phyloP scores from a whole-genome alignment of 2,329 filamentous ascomycete species.

The Colletotrichum sp. region DNA sequence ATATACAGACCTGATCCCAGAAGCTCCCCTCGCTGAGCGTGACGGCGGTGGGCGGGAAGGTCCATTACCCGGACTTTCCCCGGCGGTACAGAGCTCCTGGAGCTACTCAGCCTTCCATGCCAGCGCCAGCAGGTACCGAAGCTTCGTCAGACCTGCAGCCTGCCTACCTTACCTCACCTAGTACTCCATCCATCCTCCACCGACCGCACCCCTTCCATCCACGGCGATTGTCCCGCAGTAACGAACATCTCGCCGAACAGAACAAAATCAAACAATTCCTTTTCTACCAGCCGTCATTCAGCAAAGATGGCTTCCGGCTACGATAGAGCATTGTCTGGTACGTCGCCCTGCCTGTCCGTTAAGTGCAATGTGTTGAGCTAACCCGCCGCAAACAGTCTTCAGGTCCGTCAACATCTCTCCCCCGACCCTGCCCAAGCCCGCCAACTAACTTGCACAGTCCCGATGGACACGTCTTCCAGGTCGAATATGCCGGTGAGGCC shows the following conservation, averaged over 20 bases:
- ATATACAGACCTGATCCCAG: background rate
- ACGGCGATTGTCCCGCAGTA: slow-evolving; percentile 16
- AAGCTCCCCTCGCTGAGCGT: background rate
- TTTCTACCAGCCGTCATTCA: slow-evolving; percentile 4
- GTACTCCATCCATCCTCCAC: slow-evolving; percentile 19
- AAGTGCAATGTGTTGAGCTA: slow-evolving; percentile 37
- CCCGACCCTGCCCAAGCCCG: slow-evolving; percentile 5
- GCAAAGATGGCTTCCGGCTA: slow-evolving; percentile 86
- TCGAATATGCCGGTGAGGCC: slow-evolving; percentile 98
- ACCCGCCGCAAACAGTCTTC: slow-evolving; percentile 71
- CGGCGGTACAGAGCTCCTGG: slow-evolving; percentile 17
- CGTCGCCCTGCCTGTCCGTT: slow-evolving; percentile 44
- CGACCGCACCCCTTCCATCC: slow-evolving; percentile 13
- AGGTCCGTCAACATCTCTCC: slow-evolving; percentile 58
- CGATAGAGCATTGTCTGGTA: slow-evolving; percentile 98
- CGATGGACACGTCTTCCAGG: slow-evolving; percentile 99
- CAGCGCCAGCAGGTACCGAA: slow-evolving; percentile 22
- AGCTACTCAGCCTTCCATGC: slow-evolving; percentile 24
- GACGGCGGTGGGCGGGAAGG: background rate
- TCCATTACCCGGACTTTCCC: slow-evolving; percentile 20
- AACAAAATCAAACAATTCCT: background rate
- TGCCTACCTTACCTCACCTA: slow-evolving; percentile 20
- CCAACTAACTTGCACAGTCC: slow-evolving; percentile 72
- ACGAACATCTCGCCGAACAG: background rate
- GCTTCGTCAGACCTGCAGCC: slow-evolving; percentile 36